Conservation (phyloP, 2,329 filamentous ascomycete species). For the Diplocarpon rosae region DNA sequence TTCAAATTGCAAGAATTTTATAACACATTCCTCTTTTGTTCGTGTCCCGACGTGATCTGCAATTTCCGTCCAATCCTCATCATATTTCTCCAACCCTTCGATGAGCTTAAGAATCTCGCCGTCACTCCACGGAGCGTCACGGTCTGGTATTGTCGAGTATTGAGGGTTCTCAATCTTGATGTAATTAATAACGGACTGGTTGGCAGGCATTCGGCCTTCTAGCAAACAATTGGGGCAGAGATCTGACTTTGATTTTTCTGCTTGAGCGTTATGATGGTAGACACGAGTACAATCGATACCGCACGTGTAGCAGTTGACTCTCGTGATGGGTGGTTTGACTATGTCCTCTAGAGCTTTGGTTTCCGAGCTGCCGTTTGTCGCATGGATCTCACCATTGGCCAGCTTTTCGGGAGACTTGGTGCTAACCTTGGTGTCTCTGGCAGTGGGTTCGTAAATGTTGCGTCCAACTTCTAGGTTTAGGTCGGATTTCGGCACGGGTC, state of each 20-base stretch:
- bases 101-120: slow-evolving; percentile 80
- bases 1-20: slow-evolving; percentile 91
- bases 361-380: slow-evolving; percentile 51
- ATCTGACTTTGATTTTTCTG: slow-evolving; percentile 59
- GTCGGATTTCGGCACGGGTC: slow-evolving; percentile 60
- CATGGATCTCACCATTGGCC: slow-evolving; percentile 58
- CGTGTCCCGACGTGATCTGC: slow-evolving; percentile 85
- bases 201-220: slow-evolving; percentile 71
- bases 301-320: slow-evolving; percentile 81
- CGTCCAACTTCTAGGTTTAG: slow-evolving; percentile 87
- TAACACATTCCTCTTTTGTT: slow-evolving; percentile 88
- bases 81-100: slow-evolving; percentile 83
- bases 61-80: slow-evolving; percentile 92
- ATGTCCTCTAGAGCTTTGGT: slow-evolving; percentile 42
- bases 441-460: slow-evolving; percentile 91
- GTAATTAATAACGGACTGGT: slow-evolving; percentile 71
- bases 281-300: slow-evolving; percentile 76
- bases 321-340: slow-evolving; percentile 53
- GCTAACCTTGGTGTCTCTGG: slow-evolving; percentile 57
- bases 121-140: slow-evolving; percentile 84
- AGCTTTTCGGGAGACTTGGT: slow-evolving; percentile 55
- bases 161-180: slow-evolving; percentile 80
- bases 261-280: slow-evolving; percentile 59
- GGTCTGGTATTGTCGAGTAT: slow-evolving; percentile 67
- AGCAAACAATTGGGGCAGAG: slow-evolving; percentile 86